Evolutionary conservation across 2,329 filamentous ascomycete genomes (phyloP).

Genomic region (Rachicladosporium sp.): DNA sequence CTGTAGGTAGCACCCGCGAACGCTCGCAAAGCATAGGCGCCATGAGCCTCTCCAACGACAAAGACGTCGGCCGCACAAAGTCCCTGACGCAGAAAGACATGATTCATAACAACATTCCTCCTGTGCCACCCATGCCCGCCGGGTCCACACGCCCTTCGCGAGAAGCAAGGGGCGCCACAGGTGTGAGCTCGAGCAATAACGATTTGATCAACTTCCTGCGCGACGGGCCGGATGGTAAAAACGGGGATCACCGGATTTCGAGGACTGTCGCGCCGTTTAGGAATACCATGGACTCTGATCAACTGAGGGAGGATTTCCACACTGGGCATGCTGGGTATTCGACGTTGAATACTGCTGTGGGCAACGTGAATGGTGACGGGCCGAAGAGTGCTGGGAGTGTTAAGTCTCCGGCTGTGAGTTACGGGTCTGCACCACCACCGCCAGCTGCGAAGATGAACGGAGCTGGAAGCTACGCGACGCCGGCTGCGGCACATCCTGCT

Average conservation of each 20-base stretch:
- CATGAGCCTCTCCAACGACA: background rate
- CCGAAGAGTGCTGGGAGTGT: no score
- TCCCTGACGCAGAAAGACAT: conserved; percentile 7
- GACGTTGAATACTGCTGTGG: no score
- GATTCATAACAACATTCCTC: conserved; percentile 14
- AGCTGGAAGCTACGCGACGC: no score
- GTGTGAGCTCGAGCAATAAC: conserved; percentile 58
- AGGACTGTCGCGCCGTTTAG: conserved; percentile 76
- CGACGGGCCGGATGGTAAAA: conserved; percentile 53
- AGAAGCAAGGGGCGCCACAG: conserved; percentile 41
- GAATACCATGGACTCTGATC: conserved; percentile 75
- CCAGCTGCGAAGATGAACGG: no score
- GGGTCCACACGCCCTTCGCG: conserved; percentile 11
- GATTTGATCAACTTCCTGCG: conserved; percentile 95
- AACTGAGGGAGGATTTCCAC: conserved; percentile 34
- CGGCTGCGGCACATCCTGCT: no score
- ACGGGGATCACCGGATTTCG: conserved; percentile 59
- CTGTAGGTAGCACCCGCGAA: conserved; percentile 7
- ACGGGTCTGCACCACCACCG: no score
- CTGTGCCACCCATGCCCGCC: conserved; percentile 15
- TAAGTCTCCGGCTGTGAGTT: no score
- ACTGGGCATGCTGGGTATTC: no score
- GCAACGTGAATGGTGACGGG: no score
- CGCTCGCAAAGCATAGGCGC: conserved; percentile 14
- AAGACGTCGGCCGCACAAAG: conserved; percentile 2